Conservation (phyloP, 495 filamentous ascomycete species). For the Penicillium salamii region DNA sequence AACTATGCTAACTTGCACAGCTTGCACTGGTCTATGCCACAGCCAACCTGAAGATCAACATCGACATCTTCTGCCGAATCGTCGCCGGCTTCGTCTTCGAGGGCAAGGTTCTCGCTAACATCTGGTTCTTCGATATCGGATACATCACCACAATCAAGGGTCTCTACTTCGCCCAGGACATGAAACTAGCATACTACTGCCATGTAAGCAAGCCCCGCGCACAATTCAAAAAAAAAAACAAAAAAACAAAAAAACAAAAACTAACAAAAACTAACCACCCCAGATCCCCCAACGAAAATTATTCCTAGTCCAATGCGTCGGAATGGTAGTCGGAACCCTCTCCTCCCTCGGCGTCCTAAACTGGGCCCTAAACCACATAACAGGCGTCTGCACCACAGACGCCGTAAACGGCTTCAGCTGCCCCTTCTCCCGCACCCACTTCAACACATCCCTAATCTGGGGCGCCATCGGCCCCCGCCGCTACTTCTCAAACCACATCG, state of each 20-base stretch:
- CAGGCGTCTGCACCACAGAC: constrained; percentile 68
- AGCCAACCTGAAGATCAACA: constrained; percentile 76
- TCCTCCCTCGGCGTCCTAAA: constrained; percentile 71
- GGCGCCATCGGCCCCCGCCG: constrained; percentile 77
- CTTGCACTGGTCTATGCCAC: constrained; percentile 85
- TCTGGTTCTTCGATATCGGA: constrained; percentile 68
- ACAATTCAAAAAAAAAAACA: background rate
- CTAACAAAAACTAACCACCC: too few species aligned
- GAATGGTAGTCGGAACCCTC: constrained; percentile 67
- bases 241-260: too few species aligned
- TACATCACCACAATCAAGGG: constrained; percentile 81
- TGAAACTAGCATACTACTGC: constrained; percentile 87
- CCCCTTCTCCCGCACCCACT: constrained; percentile 80
- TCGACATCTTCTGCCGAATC: constrained; percentile 75
- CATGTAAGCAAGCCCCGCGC: constrained; percentile 51
- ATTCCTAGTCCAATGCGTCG: constrained; percentile 67
- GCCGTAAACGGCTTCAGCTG: constrained; percentile 82
- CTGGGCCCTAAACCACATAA: constrained; percentile 77
- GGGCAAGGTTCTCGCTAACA: constrained; percentile 84
- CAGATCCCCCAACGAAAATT: constrained; percentile 67
- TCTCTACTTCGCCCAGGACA: constrained; percentile 79
- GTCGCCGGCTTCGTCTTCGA: constrained; percentile 77
- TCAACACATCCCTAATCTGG: constrained; percentile 84
- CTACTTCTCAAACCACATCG: constrained; percentile 43
- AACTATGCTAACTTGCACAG: too few species aligned